Conservation (phyloP, 441 rosid genomes). For the Aleurites moluccanus region DNA sequence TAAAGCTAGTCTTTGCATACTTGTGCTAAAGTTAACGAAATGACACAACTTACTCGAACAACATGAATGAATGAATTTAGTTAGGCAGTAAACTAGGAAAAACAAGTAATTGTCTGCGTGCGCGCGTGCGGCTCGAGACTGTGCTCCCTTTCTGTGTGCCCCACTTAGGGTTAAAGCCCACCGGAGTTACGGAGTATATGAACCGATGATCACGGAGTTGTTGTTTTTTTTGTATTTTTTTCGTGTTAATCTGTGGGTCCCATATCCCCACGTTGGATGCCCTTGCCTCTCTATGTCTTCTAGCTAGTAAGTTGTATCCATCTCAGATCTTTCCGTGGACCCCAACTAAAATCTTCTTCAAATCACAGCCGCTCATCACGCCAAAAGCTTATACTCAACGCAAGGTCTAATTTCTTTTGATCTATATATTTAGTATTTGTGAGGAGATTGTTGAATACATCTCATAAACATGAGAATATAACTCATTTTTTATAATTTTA, state of each 20-base stretch:
- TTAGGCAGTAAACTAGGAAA: background rate
- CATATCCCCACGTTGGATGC: conserved; percentile 38
- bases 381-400: conserved; percentile 19
- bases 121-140: conserved; percentile 56
- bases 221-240: background rate
- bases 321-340: conserved; percentile 17
- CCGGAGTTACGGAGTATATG: conserved; percentile 32
- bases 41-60: conserved; percentile 19
- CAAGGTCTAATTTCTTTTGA: background rate
- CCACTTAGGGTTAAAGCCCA: conserved; percentile 40
- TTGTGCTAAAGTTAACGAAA: conserved; percentile 12
- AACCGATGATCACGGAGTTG: conserved; percentile 55
- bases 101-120: conserved; percentile 22
- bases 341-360: conserved; percentile 12
- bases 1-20: background rate
- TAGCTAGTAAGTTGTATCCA: conserved; percentile 12
- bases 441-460: too few relatives aligned
- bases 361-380: conserved; percentile 45
- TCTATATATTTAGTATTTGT: background rate
- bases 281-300: conserved; percentile 16
- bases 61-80: conserved; percentile 16
- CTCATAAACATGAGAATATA: too few relatives aligned
- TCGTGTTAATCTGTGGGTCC: conserved; percentile 39
- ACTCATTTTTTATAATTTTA: too few relatives aligned
- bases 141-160: conserved; percentile 20